Evolutionary conservation across 2,329 filamentous ascomycete genomes (phyloP).

Genomic region (Penicillium sp.): DNA sequence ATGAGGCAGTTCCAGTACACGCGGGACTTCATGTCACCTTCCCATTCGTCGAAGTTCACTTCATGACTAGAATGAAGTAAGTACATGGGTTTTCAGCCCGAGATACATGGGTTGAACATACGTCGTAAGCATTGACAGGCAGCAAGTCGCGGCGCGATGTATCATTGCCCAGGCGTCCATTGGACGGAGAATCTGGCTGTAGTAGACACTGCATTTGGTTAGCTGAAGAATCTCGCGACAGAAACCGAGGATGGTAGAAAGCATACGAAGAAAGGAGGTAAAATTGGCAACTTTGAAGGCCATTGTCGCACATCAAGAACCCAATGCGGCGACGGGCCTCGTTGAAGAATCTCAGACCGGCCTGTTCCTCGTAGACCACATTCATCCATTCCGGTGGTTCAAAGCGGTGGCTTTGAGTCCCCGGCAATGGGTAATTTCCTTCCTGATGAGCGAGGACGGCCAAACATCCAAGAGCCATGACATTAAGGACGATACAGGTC

Average conservation of each 20-base stretch:
- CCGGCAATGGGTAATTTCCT: slow-evolving; percentile 47
- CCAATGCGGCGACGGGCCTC: slow-evolving; percentile 54
- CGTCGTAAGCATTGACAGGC: slow-evolving; percentile 49
- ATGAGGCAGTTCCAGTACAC: slow-evolving; percentile 57
- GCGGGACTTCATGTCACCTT: slow-evolving; percentile 56
- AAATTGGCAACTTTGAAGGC: slow-evolving; percentile 53
- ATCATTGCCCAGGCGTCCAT: slow-evolving; percentile 56
- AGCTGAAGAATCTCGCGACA: not conserved
- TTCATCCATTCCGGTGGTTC: slow-evolving; percentile 39
- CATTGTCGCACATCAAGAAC: slow-evolving; percentile 52
- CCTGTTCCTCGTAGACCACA: slow-evolving; percentile 40
- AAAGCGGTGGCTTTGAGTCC: slow-evolving; percentile 34
- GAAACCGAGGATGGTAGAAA: not conserved
- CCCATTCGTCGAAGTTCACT: slow-evolving; percentile 51
- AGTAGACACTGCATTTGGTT: slow-evolving; percentile 41
- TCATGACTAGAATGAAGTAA: slow-evolving; percentile 29
- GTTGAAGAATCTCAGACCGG: slow-evolving; percentile 55
- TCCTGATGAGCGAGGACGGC: slow-evolving; percentile 51
- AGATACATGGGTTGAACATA: slow-evolving; percentile 19
- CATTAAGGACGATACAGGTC: slow-evolving; percentile 51
- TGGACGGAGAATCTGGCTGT: slow-evolving; percentile 52
- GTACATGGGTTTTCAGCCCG: slow-evolving; percentile 10
- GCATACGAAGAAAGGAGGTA: slow-evolving; percentile 50
- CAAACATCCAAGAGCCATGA: slow-evolving; percentile 53
- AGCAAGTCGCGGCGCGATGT: slow-evolving; percentile 52